A percentile compares a stretch with the other conserved stretches of the same genome.
Conservation (phyloP, 768 basidiomycete species). For the Boletus pseudo-olivaceus region DNA sequence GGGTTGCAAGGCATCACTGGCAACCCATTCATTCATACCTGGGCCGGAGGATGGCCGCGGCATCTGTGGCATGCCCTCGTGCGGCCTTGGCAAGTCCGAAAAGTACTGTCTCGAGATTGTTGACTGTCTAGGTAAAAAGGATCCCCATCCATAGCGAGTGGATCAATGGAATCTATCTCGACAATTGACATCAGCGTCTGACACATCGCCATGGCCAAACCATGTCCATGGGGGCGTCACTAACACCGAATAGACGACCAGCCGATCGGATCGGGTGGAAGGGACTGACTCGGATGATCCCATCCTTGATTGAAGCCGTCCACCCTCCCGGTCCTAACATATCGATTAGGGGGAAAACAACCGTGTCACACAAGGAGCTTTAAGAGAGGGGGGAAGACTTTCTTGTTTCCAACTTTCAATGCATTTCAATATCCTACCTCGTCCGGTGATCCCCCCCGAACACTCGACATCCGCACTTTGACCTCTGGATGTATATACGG, state of each 20-base stretch:
- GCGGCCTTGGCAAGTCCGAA: not conserved
- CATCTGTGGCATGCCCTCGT: not conserved
- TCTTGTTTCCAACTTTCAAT: not conserved
- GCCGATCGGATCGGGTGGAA: not conserved
- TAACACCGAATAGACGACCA: not conserved
- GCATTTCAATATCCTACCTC: not conserved
- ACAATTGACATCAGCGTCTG: no score
- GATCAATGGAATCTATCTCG: not conserved
- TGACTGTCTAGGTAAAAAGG: not conserved
- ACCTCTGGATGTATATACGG: not conserved
- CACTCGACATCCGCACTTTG: not conserved
- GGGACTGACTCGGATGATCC: not conserved
- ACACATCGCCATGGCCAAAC: not conserved
- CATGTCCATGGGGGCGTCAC: not conserved
- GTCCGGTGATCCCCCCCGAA: not conserved
- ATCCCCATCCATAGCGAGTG: not conserved
- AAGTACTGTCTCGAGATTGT: not conserved
- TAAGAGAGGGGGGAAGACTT: not conserved
- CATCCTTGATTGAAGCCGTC: not conserved
- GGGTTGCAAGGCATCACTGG: conserved; percentile 45
- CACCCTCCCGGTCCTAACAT: no score
- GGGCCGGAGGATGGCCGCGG: not conserved
- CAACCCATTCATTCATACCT: conserved; percentile 35
- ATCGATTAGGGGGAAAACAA: not conserved
- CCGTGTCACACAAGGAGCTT: not conserved